Evolutionary conservation across 225 moss, liverwort and hornwort genomes (phyloP), one percentile per base, ranked within the genome.

Genomic region (Pseudoscleropodium purum): DNA sequence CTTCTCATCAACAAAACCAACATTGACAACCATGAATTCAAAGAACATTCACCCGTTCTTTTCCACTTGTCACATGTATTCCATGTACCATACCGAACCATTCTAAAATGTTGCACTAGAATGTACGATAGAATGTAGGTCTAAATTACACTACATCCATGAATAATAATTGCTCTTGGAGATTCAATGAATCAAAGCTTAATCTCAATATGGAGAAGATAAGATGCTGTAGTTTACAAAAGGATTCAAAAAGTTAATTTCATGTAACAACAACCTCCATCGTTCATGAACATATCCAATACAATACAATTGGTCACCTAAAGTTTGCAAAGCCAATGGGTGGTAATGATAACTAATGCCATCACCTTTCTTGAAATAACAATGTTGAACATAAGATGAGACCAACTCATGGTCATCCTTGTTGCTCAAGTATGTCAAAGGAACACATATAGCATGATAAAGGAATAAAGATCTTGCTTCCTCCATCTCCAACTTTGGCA

Each of bases 31-130:
- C 30, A 33, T 20, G 0, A 51, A 13, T 51, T 34, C 13, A 34
- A 34, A 52, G 2, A 34, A 51, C 5, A 36, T 34, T 77, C 23
- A 36, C 77, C 1, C 0, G 23, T 36, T 5, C 0, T 23, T 0
- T 52, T 3, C 51, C 76, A 20, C 4, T 51, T 13, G 1, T 20
- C 33, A 51, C 0, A 33, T 13, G 13, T 13, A 33, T 7, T 76
- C 8, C 33, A 5, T 21, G 21, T 1, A 76, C 7, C 20, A 76
- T 7, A 52, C 23, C 23, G 1, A 77, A 3, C 52, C 52, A 52
- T 7, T 52, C 34, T 23, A 34, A 23, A 34, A 34, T 0, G 0
- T 5, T 31, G 6, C 13, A 76, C 0, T 0, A 0, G 2, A 4
- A 18, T 47, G 47, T 7, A 11, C 2, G 6, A 12, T 49, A 26